Percentiles rank a stretch among this genome's conserved stretches.
phyloP scores from a whole-genome alignment of 164 flowering plant species.

The Tetrastigma voinierianum region DNA sequence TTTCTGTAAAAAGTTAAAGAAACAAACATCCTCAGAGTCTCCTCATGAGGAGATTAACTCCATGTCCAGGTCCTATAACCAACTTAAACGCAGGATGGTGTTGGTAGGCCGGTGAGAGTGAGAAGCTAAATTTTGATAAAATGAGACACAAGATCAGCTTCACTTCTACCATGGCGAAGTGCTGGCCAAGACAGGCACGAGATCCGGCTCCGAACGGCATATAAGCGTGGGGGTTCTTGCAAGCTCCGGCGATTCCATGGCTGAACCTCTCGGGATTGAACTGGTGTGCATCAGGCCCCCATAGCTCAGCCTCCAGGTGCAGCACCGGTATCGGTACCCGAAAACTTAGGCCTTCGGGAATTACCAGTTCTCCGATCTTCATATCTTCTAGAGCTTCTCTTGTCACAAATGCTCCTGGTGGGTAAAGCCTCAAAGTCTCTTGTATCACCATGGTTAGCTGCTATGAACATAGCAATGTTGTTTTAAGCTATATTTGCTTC shows the following conservation, averaged over 20 bases:
- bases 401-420: conserved; percentile 31
- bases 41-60: conserved; percentile 22
- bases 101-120: conserved; percentile 31
- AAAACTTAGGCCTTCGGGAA: conserved; percentile 42
- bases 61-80: conserved; percentile 34
- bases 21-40: conserved; percentile 8
- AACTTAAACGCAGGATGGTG: conserved; percentile 31
- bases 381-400: conserved; percentile 47
- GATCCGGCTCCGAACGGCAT: conserved; percentile 52
- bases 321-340: conserved; percentile 30
- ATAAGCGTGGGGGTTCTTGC: conserved; percentile 48
- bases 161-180: conserved; percentile 49
- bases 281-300: conserved; percentile 42
- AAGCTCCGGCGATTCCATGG: conserved; percentile 35
- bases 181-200: conserved; percentile 41
- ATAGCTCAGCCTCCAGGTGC: conserved; percentile 32
- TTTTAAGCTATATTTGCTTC: too few species aligned
- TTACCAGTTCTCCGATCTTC: conserved; percentile 20
- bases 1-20: too few species aligned
- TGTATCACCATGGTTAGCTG: conserved; percentile 57
- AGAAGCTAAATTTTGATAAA: conserved; percentile 39
- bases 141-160: conserved; percentile 38
- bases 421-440: conserved; percentile 53
- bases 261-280: conserved; percentile 54
- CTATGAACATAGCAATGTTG: neutral